Evolutionary conservation across 1,139 yeast genomes (phyloP).

Genomic region (Taphrina sp.): DNA sequence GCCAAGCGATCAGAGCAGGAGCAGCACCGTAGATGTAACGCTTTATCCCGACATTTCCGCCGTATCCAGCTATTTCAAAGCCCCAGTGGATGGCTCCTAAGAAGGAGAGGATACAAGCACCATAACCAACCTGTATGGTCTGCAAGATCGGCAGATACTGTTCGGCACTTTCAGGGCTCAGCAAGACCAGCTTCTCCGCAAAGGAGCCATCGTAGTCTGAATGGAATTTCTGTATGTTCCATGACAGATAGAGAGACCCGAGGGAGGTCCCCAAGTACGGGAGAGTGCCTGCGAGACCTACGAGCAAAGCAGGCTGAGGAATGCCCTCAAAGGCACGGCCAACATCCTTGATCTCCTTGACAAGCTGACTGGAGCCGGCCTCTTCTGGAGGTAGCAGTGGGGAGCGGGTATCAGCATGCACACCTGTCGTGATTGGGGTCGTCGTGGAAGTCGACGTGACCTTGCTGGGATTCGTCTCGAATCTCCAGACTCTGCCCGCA

Average conservation of each 20-base stretch:
- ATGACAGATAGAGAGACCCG: constrained; percentile 23
- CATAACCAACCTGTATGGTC: constrained; percentile 34
- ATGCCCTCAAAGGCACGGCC: constrained; percentile 25
- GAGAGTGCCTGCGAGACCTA: constrained; percentile 31
- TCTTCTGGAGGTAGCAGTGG: constrained; percentile 24
- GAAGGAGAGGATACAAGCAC: constrained; percentile 30
- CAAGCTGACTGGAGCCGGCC: constrained; percentile 15
- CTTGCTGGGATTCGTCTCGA: constrained; percentile 13
- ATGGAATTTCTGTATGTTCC: constrained; percentile 23
- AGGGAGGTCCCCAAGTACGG: constrained; percentile 31
- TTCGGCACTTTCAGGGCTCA: constrained; percentile 24
- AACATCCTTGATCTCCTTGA: constrained; percentile 24
- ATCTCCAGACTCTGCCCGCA: too few species aligned
- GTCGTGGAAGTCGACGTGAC: constrained; percentile 29
- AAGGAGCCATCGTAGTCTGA: constrained; percentile 15
- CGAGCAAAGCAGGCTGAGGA: constrained; percentile 28
- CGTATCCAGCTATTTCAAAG: constrained; percentile 29
- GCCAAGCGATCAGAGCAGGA: constrained; percentile 32
- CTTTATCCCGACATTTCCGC: constrained; percentile 20
- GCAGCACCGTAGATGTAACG: constrained; percentile 26
- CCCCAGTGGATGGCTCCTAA: constrained; percentile 35
- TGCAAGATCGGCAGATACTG: constrained; percentile 23
- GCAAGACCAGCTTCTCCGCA: constrained; percentile 18
- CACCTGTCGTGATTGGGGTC: constrained; percentile 28
- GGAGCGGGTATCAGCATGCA: constrained; percentile 26